Evolutionary conservation across 306 rosid species (phyloP).

Genomic region (Glycine tomentella): DNA sequence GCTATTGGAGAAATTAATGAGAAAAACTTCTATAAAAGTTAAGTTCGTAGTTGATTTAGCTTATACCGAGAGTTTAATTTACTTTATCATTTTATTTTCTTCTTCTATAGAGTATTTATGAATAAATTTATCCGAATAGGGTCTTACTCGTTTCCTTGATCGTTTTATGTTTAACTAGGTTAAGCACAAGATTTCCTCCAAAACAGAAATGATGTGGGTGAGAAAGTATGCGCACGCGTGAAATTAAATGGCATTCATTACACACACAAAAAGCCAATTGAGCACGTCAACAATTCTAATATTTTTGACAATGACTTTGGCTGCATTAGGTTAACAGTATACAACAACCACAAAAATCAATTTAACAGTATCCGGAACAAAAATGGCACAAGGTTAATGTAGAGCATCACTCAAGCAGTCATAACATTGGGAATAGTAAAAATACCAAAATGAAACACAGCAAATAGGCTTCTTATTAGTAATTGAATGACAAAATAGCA

Average conservation of each 20-base stretch:
- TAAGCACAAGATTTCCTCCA: neutral
- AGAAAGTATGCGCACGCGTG: neutral
- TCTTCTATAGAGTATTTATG: too few relatives aligned
- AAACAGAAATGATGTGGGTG: neutral
- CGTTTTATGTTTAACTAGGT: too few relatives aligned
- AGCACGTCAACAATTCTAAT: too few relatives aligned
- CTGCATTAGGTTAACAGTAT: neutral
- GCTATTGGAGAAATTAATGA: too few relatives aligned
- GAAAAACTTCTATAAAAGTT: too few relatives aligned
- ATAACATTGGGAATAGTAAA: neutral
- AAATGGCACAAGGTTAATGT: conserved; percentile 2
- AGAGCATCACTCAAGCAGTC: neutral
- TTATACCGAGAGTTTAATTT: too few relatives aligned
- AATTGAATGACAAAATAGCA: conserved; percentile 38
- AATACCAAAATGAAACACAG: neutral
- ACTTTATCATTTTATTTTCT: too few relatives aligned
- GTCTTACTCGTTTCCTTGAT: too few relatives aligned
- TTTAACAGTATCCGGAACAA: too few relatives aligned
- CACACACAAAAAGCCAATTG: conserved; percentile 10
- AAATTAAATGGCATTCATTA: conserved; percentile 7
- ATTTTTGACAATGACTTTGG: too few relatives aligned
- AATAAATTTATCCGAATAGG: too few relatives aligned
- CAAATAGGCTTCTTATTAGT: conserved; percentile 43
- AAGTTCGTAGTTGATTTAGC: too few relatives aligned
- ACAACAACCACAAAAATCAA: neutral